Base-by-base conservation (phyloP, 257 asterid genomes). In the Solanum paucissectum region DNA sequence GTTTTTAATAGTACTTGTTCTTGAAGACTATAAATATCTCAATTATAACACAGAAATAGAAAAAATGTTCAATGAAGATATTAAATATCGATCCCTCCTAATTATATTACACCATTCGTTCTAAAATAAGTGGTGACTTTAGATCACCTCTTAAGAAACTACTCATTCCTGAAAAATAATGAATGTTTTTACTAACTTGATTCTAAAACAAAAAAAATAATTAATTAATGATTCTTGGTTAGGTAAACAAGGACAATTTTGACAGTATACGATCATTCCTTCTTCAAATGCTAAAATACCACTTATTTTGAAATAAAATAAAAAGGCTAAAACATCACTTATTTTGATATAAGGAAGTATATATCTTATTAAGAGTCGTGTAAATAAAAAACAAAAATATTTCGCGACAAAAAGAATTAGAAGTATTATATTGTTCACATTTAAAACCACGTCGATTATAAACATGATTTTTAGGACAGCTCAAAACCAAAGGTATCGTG, bases 381-480 rank as follows among this genome's bases (percentile, higher is more conserved):
- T 25, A 64, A 64, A 25, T 64, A 9, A 11, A 64, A n/a, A 64
- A n/a, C 2, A 64, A 2, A 23, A 60, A 3, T 60, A 60, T 60
- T 60, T 23, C 0, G 4, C 5, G 33, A 25, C 72, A 9, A n/a
- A 62, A 23, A 62, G 1, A 64, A 25, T n/a, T 25, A 25, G 10
- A 12, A 69, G 2, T 71, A 72, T 72, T n/a, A 1, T 16, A 60
- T 27, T 68, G 20, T 85, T 64, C 58, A 86, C 88, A n/a, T 52
- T 71, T 75, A 73, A 72, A 52, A 73, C 58, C 88, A 86, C 27
- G 40, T 37, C 40, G 29, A 23, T 49, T 29, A 21, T 10, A 12
- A 27, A 82, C 42, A 46, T 49, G 69, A 82, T 29, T 9, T 79
- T 49, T 75, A 62, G 86, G 87, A 88, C 90, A 90, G 87, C 90